Evolutionary conservation across 495 filamentous ascomycete species (phyloP), one percentile per base, ranked within the genome.

Genomic region (Antarctomyces pellizariae): DNA sequence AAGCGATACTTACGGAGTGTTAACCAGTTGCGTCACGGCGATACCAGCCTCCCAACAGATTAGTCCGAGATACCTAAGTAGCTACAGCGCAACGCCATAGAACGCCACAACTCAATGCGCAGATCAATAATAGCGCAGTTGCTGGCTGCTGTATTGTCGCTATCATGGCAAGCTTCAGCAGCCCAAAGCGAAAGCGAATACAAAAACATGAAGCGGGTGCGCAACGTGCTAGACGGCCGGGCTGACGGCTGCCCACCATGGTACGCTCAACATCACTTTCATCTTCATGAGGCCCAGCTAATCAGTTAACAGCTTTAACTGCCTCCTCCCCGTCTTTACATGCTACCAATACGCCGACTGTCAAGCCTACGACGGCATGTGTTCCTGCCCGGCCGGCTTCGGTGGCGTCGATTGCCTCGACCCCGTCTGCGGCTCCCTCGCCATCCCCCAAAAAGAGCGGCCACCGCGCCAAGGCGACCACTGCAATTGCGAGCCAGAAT

Each of bases 401-500:
- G 89, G 79, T 22, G 84, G 83, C 25, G 75, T 90, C 39, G 79
- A 93, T 49, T 97, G 86, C 39, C 62, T 83, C 5, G 49, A 68
- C 35, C 86, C 86, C 18, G 61, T 84, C 6, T 97, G 86, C 45
- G 86, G 79, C 24, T 78, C 82, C n/a, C 59, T 93, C 12, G 63
- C 73, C 10, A 71, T 75, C 38, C n/a, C n/a, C n/a, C 80, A 76
- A 16, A 54, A 54, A 30, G 65, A 92, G 34, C 64, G 86, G 37
- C 55, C 69, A 9, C 62, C 68, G 35, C 64, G 83, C 41, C 46
- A 65, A 22, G 65, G 59, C 23, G 55, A 67, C 9, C 50, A 56
- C 18, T 97, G 86, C 49, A 52, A 83, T 14, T 97, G 86, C 49
- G 69, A 82, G 35, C 79, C 91, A 17, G 86, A 89, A 25, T 97